Base-by-base conservation (phyloP, 1,139 yeast species). In the Suhomyces yuchorum region DNA sequence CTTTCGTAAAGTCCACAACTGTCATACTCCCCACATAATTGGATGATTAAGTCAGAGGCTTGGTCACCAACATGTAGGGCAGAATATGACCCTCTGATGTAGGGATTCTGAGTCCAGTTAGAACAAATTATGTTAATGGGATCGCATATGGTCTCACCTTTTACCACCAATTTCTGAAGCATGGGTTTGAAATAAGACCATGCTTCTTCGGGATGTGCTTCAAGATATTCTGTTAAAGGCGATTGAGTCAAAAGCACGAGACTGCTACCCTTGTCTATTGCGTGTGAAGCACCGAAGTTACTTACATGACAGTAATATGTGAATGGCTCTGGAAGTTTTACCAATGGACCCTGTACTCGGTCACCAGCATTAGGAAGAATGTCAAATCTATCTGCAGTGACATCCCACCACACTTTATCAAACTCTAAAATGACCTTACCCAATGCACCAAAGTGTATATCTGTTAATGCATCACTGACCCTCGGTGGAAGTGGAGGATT, bases 391-490 rank as follows among this genome's bases (percentile, higher is more conserved):
- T 85, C 91, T 28, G 67, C 66, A 19, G 68, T 62, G 3, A 57
- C 59, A 46, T 81, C 78, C 96, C 96, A 89, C 75, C 87, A 87
- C 1, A 78, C 69, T 1, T 64, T 51, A 11, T 80, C 83, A 60
- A 89, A 90, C 61, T 87, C 95, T 54, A 90, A 76, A 0, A 87
- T 70, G 5, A 87, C 84, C 64, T 90, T 90, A 0, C 96, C 96
- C 44, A 90, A 67, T 0, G 87, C 80, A 0, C 90, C 92, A 63
- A 82, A 84, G 55, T 84, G 85, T 51, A 85, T 73, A 3, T 67
- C 70, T 1, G 67, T 54, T 8, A 87, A 63, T 0, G 89, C 74
- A 0, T 67, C 67, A 1, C 56, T 52, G 15, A 88, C 68, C 0
- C 59, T 53, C 1, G 40, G 9, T 0, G 93, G 91, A 19, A 89